Percentiles rank a stretch among this genome's conserved stretches.
Conservation (phyloP, 192 early-diverging fungal genomes). For the Backusella mclennaniae region DNA sequence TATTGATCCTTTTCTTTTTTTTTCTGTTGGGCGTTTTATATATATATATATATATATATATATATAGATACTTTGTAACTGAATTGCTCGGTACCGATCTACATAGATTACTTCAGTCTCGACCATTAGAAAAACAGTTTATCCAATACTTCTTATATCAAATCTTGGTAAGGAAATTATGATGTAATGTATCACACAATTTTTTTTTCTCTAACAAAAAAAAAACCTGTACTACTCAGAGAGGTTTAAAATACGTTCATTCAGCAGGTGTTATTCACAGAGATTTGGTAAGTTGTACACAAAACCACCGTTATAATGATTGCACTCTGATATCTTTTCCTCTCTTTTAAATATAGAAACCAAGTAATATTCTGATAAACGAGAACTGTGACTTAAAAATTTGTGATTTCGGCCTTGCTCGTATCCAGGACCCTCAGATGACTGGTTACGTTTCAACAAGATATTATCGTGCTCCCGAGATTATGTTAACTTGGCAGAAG, state of each 20-base stretch:
- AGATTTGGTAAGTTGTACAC: constrained; percentile 64
- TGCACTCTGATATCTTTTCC: not conserved
- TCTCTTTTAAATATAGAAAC: constrained; percentile 57
- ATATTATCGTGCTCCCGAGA: constrained; percentile 97
- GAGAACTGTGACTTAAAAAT: constrained; percentile 99
- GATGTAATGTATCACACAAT: constrained; percentile 6
- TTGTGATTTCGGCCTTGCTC: constrained; percentile 95
- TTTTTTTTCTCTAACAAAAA: constrained; percentile 11
- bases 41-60: too few species aligned
- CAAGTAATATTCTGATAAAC: constrained; percentile 94
- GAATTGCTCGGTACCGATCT: constrained; percentile 96
- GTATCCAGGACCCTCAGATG: constrained; percentile 93
- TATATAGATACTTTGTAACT: constrained; percentile 86
- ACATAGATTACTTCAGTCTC: constrained; percentile 84
- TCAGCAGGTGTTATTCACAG: constrained; percentile 93
- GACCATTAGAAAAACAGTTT: constrained; percentile 93
- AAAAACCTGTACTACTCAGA: constrained; percentile 35
- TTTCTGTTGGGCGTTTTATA: not conserved
- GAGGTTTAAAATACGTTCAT: constrained; percentile 91
- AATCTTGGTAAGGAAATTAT: constrained; percentile 63
- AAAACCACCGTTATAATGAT: not conserved
- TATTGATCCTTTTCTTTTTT: not conserved
- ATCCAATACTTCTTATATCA: constrained; percentile 98
- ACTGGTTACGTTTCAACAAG: constrained; percentile 96
- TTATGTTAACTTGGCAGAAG: constrained; percentile 97